Percentiles rank a stretch among this genome's conserved stretches.
phyloP scores from a whole-genome alignment of 177 flowering plant species.

The Vitis hybrid region DNA sequence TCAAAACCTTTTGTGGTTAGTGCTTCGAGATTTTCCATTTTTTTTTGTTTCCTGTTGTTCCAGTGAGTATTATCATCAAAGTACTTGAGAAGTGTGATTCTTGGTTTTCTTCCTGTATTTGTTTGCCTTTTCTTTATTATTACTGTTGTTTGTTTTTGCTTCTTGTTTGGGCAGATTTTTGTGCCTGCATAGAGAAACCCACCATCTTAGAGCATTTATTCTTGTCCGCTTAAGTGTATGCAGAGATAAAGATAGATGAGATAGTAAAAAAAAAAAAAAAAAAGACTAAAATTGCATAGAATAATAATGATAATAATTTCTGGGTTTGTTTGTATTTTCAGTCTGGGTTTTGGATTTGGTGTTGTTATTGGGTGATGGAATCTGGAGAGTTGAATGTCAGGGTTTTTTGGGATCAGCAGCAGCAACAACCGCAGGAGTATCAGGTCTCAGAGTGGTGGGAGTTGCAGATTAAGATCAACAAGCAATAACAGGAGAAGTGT shows the following conservation, averaged over 20 bases:
- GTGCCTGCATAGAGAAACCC: slow-evolving; percentile 3
- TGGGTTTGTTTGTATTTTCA: slow-evolving; percentile 5
- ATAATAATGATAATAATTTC: not conserved
- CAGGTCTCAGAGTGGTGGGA: slow-evolving; percentile 17
- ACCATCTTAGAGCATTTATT: not conserved
- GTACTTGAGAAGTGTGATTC: too few species aligned
- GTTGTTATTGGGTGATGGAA: slow-evolving; percentile 20
- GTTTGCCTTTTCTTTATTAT: too few species aligned
- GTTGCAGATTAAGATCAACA: slow-evolving; percentile 8
- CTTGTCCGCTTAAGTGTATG: not conserved
- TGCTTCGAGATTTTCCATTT: too few species aligned
- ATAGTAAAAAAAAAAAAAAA: not conserved
- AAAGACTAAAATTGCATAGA: not conserved
- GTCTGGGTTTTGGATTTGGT: slow-evolving; percentile 15
- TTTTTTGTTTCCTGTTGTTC: not conserved
- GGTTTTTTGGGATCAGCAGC: slow-evolving; percentile 29
- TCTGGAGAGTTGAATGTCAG: slow-evolving; percentile 20
- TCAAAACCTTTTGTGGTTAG: not conserved
- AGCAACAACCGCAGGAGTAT: slow-evolving; percentile 12
- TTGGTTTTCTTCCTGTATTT: too few species aligned
- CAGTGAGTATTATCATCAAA: too few species aligned
- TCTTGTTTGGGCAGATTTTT: not conserved
- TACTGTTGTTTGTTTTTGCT: not conserved
- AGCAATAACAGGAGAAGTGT: not conserved
- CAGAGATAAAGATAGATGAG: slow-evolving; percentile 3